Evolutionary conservation across 768 basidiomycete genomes (phyloP), one percentile per base, ranked within the genome.

Genomic region (Lactarius trivialis): DNA sequence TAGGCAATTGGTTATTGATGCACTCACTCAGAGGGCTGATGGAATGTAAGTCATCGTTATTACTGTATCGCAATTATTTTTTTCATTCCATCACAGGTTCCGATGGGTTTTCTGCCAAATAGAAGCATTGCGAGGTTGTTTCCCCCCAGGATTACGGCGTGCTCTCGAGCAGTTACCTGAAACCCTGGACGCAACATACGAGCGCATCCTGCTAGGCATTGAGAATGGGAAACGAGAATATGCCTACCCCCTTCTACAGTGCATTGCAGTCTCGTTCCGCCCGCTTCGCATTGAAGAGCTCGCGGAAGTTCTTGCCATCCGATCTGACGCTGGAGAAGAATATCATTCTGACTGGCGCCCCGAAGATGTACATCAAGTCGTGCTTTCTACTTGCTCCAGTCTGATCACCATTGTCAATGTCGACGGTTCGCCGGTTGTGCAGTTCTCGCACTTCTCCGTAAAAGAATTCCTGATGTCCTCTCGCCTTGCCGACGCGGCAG

Each of bases 391-490:
- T 14, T 48, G 45, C 26, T 48, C 45, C 45, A 48, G 45, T 24
- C 24, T 48, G 2, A 15, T 48, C 45, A 24, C 14, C 1, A 7
- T 24, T 2, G 45, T 15, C 21, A 14, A 48, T 3, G 24, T 24
- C 11, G 24, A 48, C 12, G 45, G 45, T 6, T 48, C 14, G 11
- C 21, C 11, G 1, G 12, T 48, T 24, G 24, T 48, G 5, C 45
- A 48, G 24, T 48, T 48, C 26, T 48, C 45, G 2, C 61, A 63
- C 36, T 51, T 58, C 33, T 63, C 61, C 7, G 61, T 63, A 17
- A 63, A 60, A 24, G 61, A 63, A 15, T 63, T 63, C 36, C 41
- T 63, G 24, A 53, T 52, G 43, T 63, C 61, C 0, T 17, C 26
- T n/a, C 61, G 56, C 9, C 61, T 63, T 21, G 39, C 36, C 3